phyloP scores from a whole-genome alignment of 2,329 filamentous ascomycete genomes.

The Cladophialophora yegresii region DNA sequence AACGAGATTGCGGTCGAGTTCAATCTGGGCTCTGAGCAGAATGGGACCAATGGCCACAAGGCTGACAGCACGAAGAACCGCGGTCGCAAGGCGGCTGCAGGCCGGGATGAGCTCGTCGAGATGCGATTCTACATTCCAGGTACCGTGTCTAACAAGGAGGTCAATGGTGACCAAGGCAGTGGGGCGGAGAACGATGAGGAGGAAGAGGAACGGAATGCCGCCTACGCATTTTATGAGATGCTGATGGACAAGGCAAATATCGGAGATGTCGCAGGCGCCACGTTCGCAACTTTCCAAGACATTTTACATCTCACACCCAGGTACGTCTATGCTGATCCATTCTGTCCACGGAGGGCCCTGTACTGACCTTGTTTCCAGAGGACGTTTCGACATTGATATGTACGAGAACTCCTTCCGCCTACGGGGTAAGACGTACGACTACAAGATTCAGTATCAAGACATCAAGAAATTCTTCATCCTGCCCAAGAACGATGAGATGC shows the following conservation, averaged over 20 bases:
- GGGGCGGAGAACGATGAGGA: slow-evolving; percentile 67
- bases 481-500: slow-evolving; percentile 96
- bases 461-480: slow-evolving; percentile 99
- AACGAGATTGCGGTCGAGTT: slow-evolving; percentile 98
- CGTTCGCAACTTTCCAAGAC: slow-evolving; percentile 94
- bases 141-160: slow-evolving; percentile 71
- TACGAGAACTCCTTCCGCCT: slow-evolving; percentile 97
- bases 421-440: slow-evolving; percentile 98
- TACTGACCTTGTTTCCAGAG: slow-evolving; percentile 58
- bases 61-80: slow-evolving; percentile 70
- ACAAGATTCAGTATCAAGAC: slow-evolving; percentile 97
- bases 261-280: slow-evolving; percentile 97
- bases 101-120: slow-evolving; percentile 90
- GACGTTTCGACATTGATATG: slow-evolving; percentile 99
- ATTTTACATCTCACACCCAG: slow-evolving; percentile 94
- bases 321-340: slow-evolving; percentile 50
- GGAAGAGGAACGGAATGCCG: slow-evolving; percentile 88
- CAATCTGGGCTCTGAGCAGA: slow-evolving; percentile 71
- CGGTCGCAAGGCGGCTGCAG: slow-evolving; percentile 86
- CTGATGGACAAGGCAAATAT: slow-evolving; percentile 99
- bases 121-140: slow-evolving; percentile 99
- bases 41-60: slow-evolving; percentile 70
- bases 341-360: slow-evolving; percentile 24
- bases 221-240: slow-evolving; percentile 96
- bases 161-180: slow-evolving; percentile 62